Evolutionary conservation across 805 yeast species (phyloP).

Genomic region (Lipomyces anomalus): DNA sequence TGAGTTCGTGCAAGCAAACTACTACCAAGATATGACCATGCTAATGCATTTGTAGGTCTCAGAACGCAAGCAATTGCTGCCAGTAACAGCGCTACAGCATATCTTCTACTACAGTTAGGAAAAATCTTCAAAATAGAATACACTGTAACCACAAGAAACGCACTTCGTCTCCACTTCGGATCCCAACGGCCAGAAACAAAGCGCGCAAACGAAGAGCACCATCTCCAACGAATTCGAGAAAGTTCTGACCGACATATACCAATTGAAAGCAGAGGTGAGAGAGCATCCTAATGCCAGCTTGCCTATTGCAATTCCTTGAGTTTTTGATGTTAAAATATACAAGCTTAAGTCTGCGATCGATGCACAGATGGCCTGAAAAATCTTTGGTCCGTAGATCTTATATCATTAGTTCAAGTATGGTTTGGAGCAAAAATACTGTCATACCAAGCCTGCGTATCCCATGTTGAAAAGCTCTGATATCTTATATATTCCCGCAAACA

Average conservation of each 20-base stretch:
- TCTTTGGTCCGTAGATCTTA: conserved; percentile 47
- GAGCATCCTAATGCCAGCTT: conserved; percentile 40
- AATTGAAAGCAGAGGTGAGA: conserved; percentile 67
- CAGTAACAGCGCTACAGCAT: conserved; percentile 37
- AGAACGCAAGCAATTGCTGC: conserved; percentile 39
- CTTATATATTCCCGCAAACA: conserved; percentile 50
- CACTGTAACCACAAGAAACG: neutral
- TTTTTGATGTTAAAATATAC: conserved; percentile 42
- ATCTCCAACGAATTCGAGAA: conserved; percentile 82
- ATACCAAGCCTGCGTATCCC: conserved; percentile 36
- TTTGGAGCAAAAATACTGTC: conserved; percentile 14
- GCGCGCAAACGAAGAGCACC: conserved; percentile 58
- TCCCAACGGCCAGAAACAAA: conserved; percentile 68
- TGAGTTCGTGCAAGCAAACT: conserved; percentile 26
- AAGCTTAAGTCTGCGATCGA: conserved; percentile 63
- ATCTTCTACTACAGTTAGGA: conserved; percentile 11
- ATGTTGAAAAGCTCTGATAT: conserved; percentile 34
- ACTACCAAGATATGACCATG: conserved; percentile 66
- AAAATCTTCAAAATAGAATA: conserved; percentile 22
- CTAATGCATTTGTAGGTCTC: conserved; percentile 75
- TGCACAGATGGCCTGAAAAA: conserved; percentile 63
- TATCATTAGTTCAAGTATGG: neutral
- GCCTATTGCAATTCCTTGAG: conserved; percentile 26
- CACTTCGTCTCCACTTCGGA: neutral
- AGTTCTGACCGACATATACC: conserved; percentile 74